Evolutionary conservation across 441 rosid genomes (phyloP), one percentile per base, ranked within the genome.

Genomic region (Pelargonium cotyledonis): DNA sequence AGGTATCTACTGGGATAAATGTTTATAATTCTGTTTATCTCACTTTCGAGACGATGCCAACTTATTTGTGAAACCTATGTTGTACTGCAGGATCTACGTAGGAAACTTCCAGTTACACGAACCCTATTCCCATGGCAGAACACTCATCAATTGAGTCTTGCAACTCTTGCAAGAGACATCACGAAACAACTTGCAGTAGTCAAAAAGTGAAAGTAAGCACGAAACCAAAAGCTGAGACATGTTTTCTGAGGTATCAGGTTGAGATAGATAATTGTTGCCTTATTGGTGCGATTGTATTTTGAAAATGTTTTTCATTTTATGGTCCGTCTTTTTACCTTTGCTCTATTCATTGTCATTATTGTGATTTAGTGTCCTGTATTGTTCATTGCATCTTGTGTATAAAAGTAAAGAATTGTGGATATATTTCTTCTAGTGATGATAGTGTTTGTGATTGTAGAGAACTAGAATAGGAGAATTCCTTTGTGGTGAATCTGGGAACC

Each of bases 51-150:
- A 38, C 18, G 6, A 76, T 49, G 8, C 51, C n/a, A 38, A 5
- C 6, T 12, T 61, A 12, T 16, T 6, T 35, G 51, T 38, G 31
- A 65, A 61, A 31, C 35, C 46, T 15, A 44, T 58, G 5, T 29
- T 76, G 11, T 8, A 8, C 67, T 80, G 81, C 84, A 95, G 98
- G 99, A 95, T 74, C 88, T 95, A 19, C 81, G 97, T 69, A 84
- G 99, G 82, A 90, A 92, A 83, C 99, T 92, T 70, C 99, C 98
- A 0, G 98, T 92, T 65, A 95, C 98, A 64, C 85, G 97, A 40
- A 95, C 97, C 68, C 75, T 88, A 58, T 95, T 92, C 82, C 98
- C 98, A 53, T 92, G 98, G 99, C 95, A 92, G 53, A 85, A 86
- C 85, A 86, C 96, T 5, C 82, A 89, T 51, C 98, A 90, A 70